phyloP scores from a whole-genome alignment of 2,329 filamentous ascomycete genomes.

The Orbilia brochopaga region DNA sequence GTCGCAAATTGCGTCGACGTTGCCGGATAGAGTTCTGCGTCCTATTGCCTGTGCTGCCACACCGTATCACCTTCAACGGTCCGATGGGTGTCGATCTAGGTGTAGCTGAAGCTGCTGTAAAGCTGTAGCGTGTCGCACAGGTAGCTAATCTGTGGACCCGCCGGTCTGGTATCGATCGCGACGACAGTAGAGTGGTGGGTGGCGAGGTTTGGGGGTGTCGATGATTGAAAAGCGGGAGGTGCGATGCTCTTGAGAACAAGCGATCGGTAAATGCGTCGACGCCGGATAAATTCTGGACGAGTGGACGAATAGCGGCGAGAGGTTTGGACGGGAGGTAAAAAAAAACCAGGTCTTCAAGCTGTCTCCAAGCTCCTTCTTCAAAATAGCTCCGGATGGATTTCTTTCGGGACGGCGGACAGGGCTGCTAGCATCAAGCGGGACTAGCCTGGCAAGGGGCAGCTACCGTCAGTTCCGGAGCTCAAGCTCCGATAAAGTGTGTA shows the following conservation, averaged over 20 bases:
- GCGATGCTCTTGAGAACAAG: conserved; percentile 1
- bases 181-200: conserved; percentile 1
- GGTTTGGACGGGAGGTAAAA: neutral
- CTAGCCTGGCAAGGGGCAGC: conserved; percentile 19
- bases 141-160: conserved; percentile 25
- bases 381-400: conserved; percentile 9
- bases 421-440: conserved; percentile 38
- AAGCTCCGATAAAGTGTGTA: too few relatives aligned
- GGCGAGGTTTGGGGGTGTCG: neutral
- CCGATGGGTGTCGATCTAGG: conserved; percentile 3
- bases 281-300: conserved; percentile 2
- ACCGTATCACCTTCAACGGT: conserved; percentile 4
- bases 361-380: conserved; percentile 17
- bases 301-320: neutral
- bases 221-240: neutral
- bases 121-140: conserved; percentile 30
- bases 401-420: neutral
- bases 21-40: neutral
- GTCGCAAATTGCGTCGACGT: neutral
- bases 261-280: conserved; percentile 27
- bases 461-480: too few relatives aligned
- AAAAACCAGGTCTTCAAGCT: conserved; percentile 7
- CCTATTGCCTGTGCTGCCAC: neutral
- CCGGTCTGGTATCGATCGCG: conserved; percentile 9
- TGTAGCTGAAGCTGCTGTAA: conserved; percentile 6